phyloP scores from a whole-genome alignment of 2,329 filamentous ascomycete genomes.

The Stagonosporopsis cucurbitacearum region DNA sequence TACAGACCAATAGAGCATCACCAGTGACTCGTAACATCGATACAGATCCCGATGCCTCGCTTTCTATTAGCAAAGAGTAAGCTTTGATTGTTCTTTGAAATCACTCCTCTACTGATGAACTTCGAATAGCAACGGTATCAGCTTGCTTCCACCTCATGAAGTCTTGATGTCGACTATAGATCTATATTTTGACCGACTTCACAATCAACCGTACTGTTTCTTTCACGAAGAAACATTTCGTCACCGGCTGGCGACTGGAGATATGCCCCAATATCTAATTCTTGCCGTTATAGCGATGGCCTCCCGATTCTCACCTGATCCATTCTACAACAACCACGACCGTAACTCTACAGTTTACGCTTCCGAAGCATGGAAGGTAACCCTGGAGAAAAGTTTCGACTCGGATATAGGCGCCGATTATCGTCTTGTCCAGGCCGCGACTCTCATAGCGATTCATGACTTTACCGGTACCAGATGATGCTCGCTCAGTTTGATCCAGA shows the following conservation, averaged over 20 bases:
- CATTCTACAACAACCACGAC: not conserved
- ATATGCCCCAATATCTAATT: not conserved
- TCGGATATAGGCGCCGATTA: constrained; percentile 2
- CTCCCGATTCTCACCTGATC: not conserved
- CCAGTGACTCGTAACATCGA: not conserved
- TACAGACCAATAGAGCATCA: not conserved
- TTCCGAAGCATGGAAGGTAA: not conserved
- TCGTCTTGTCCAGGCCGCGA: constrained; percentile 13
- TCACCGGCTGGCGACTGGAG: not conserved
- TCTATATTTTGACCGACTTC: constrained; percentile 6
- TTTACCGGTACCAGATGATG: constrained; percentile 9
- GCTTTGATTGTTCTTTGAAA: not conserved
- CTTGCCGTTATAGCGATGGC: not conserved
- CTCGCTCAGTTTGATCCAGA: not conserved
- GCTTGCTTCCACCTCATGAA: not conserved
- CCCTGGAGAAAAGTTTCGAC: constrained; percentile 4
- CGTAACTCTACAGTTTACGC: not conserved
- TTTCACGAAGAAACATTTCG: constrained; percentile 12
- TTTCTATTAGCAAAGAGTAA: not conserved
- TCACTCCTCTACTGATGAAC: not conserved
- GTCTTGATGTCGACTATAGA: constrained; percentile 3
- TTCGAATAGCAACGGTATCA: not conserved
- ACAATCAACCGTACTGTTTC: constrained; percentile 16
- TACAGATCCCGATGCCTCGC: not conserved
- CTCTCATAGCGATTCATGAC: constrained; percentile 8